Evolutionary conservation across 345 rosid genomes (phyloP).

Genomic region (Aethionema arabicum): DNA sequence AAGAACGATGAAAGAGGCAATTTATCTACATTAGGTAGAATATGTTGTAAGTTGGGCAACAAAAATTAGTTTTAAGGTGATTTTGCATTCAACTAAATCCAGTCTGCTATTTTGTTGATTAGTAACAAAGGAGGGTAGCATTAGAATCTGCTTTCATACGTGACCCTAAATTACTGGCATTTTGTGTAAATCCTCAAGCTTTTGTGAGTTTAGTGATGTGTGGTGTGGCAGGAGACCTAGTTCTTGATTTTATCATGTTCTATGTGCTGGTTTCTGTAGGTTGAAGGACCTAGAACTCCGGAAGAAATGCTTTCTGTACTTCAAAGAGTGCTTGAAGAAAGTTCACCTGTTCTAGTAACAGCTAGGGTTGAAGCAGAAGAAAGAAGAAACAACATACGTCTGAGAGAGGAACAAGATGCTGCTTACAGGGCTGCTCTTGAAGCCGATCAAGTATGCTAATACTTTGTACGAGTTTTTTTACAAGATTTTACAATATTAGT

Average conservation of each 20-base stretch:
- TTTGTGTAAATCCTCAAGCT: not conserved
- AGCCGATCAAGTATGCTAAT: conserved; percentile 82
- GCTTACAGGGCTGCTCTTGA: conserved; percentile 97
- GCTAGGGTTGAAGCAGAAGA: conserved; percentile 95
- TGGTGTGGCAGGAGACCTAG: not conserved
- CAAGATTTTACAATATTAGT: not conserved
- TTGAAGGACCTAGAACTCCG: conserved; percentile 89
- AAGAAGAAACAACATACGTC: conserved; percentile 70
- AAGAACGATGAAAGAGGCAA: not conserved
- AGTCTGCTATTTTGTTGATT: conserved; percentile 6
- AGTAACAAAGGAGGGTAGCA: conserved; percentile 4
- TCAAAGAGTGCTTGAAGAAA: conserved; percentile 95
- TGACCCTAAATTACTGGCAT: not conserved
- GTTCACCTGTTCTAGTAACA: conserved; percentile 77
- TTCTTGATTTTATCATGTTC: not conserved
- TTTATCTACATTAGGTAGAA: conserved; percentile 5
- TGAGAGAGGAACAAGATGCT: conserved; percentile 99
- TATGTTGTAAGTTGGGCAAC: not conserved
- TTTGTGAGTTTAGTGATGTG: conserved; percentile 5
- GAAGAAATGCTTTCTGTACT: conserved; percentile 71
- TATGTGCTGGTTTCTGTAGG: conserved; percentile 41
- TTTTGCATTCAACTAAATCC: not conserved
- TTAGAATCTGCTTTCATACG: conserved; percentile 1
- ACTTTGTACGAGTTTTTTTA: not conserved
- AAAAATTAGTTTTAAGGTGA: not conserved